Base-by-base conservation (phyloP, 345 rosid genomes). In the Melaleuca quinquenervia region DNA sequence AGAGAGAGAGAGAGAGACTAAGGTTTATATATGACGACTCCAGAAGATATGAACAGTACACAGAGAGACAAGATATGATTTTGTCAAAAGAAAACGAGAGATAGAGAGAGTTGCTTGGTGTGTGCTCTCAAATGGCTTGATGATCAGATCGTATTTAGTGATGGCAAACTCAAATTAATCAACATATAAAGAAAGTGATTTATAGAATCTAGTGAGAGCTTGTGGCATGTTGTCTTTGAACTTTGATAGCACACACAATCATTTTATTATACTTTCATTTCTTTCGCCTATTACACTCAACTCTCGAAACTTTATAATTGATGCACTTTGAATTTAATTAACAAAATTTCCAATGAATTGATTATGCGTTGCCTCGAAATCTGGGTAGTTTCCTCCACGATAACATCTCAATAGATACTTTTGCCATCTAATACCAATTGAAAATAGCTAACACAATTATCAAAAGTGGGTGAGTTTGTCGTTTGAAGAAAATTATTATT, bases 1-100 rank as follows among this genome's bases (percentile, higher is more conserved):
- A 64, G 3, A 62, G 75, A 62, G 11, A 62, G 44, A 62, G 78
- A 64, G 76, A 64, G 76, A 32, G 78, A 16, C 22, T 0, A 5
- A 0, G 44, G 78, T 32, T 70, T 70, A 70, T 70, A 70, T 70
- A 36, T 36, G 78, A 41, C 18, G 78, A 9, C 48, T 32, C 48
- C 78, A 70, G 78, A 36, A 36, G 48, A 70, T 8, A 36, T 70
- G 78, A 70, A 70, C 7, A 70, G 48, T 18, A 32, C 78, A 21
- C 78, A 88, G 78, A 90, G 87, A 87, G 82, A 82, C 76, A 84
- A 75, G 48, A 18, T 5, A 70, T 70, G 78, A 70, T 70, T 70
- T 70, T 70, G 78, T 70, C 26, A 70, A 70, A 24, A 70, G 78
- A 70, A 70, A 32, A 70, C 75, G 5, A 27, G 41, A 29, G 45